Base-by-base conservation (phyloP, 2,329 filamentous ascomycete species). In the Fusarium cyanostomum region DNA sequence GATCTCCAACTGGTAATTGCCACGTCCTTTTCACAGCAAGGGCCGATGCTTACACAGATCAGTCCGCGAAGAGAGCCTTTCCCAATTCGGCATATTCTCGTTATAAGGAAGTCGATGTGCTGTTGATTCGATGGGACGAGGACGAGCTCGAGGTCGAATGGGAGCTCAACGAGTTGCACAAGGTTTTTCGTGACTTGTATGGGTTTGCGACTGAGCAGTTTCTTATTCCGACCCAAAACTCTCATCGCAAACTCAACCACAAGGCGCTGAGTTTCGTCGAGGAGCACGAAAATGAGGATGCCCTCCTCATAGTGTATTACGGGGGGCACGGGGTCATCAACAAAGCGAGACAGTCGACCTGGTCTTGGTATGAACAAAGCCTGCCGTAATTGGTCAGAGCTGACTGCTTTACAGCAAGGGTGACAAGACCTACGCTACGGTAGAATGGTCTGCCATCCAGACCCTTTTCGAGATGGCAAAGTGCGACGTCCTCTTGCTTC, bases 371-470 rank as follows among this genome's bases (percentile, higher is more conserved):
- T 41, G 65, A 35, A 21, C 4, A 28, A 33, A 5, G 1, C 2
- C 28, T n/a, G 13, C 21, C 13, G 21, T 4, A 12, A 12, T n/a
- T 18, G 30, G 5, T 5, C 21, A 8, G 35, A n/a, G 48, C 67
- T 71, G 28, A 56, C 39, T 18, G 7, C 18, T 62, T 30, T 10
- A 49, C 21, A 71, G 68, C 30, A 71, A 68, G 45, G 31, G 44
- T 6, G 69, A 71, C 27, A 67, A 51, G 33, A 43, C 56, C 26
- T 71, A 71, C 15, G 69, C 69, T 31, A 69, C 65, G 4, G 69
- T 71, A 11, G 68, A 71, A 52, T 71, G 69, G 69, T 71, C 68
- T 26, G 68, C 68, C 9, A 71, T 71, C 21, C 68, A 71, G 30
- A 71, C 69, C 26, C 28, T 71, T 24, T 71, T 71, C 43, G 69